Conservation (phyloP, 768 basidiomycete species). For the Cyclocybe aegerita region DNA sequence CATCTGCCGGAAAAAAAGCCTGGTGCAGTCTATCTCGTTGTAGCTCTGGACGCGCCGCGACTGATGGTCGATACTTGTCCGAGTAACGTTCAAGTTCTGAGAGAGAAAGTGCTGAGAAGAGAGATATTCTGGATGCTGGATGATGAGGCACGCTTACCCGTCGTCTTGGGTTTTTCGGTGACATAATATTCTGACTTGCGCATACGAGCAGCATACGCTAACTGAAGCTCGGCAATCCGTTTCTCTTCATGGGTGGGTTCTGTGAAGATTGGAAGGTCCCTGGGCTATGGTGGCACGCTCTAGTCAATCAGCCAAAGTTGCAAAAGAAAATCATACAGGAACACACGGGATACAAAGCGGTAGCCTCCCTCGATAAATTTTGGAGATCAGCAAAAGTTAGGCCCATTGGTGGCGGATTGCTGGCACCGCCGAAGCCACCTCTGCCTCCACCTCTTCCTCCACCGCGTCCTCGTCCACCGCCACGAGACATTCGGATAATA, state of each 20-base stretch:
- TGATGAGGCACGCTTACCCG: constrained; percentile 31
- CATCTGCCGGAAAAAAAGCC: constrained; percentile 74
- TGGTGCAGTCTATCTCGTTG: constrained; percentile 70
- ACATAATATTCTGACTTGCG: constrained; percentile 74
- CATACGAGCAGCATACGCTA: constrained; percentile 62
- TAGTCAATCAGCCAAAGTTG: constrained; percentile 20
- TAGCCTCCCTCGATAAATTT: constrained; percentile 71
- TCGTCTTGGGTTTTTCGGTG: constrained; percentile 67
- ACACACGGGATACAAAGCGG: constrained; percentile 80
- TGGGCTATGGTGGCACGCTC: constrained; percentile 42
- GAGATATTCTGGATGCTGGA: background rate
- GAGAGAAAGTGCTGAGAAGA: background rate
- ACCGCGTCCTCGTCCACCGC: constrained; percentile 30
- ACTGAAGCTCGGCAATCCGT: constrained; percentile 63
- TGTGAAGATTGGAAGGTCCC: constrained; percentile 68
- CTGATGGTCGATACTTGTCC: constrained; percentile 75
- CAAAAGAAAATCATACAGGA: constrained; percentile 17
- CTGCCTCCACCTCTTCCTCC: constrained; percentile 50
- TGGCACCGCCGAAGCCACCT: constrained; percentile 57
- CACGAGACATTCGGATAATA: constrained; percentile 35
- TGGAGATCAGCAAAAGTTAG: constrained; percentile 80
- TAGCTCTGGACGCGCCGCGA: constrained; percentile 59
- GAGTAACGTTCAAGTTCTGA: constrained; percentile 79
- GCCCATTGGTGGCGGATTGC: constrained; percentile 69
- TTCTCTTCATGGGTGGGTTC: constrained; percentile 67